Base-by-base conservation (phyloP, 176 grass and related monocot genomes). In the Carex pumila region DNA sequence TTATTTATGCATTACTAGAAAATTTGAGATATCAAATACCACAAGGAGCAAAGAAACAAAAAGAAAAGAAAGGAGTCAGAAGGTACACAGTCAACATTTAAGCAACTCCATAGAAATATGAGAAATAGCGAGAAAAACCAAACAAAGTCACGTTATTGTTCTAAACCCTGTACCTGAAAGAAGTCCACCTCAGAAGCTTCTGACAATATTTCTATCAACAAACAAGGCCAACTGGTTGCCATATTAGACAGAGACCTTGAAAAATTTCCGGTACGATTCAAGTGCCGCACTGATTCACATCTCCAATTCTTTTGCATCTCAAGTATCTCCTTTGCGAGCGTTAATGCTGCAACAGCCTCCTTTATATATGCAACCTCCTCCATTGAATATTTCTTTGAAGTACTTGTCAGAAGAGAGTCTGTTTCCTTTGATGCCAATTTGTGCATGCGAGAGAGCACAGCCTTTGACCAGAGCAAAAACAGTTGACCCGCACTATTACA, bases 231-330 rank as follows among this genome's bases (percentile, higher is more conserved):
- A 73, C 91, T 91, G 21, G 89, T 95, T 21, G 93, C 85, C 0
- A 88, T 91, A 86, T 98, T 95, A 36, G 85, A 91, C 32, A 98
- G 78, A 14, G 92, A 81, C 50, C 93, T 89, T 0, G 96, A 93
- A 82, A 92, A 95, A 7, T 43, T 76, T 2, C 93, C 86, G 0
- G 83, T 90, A 78, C 71, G 59, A 61, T 98, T 98, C 89, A 98
- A 91, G 62, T 90, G 79, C 57, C 80, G 81, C 30, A 92, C 73
- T 0, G 96, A 89, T 37, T 92, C 91, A 80, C 70, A 83, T 70
- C 96, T 89, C 96, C 96, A 98, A 55, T 85, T 87, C 65, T 95
- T 88, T 61, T 98, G 96, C 86, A 93, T 86, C 80, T 76, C 12
- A 5, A 98, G 65, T 64, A 95, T 88, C 61, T 93, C 93, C 85